Evolutionary conservation across 2,329 filamentous ascomycete species (phyloP).

Genomic region (Periconia macrospinosa): DNA sequence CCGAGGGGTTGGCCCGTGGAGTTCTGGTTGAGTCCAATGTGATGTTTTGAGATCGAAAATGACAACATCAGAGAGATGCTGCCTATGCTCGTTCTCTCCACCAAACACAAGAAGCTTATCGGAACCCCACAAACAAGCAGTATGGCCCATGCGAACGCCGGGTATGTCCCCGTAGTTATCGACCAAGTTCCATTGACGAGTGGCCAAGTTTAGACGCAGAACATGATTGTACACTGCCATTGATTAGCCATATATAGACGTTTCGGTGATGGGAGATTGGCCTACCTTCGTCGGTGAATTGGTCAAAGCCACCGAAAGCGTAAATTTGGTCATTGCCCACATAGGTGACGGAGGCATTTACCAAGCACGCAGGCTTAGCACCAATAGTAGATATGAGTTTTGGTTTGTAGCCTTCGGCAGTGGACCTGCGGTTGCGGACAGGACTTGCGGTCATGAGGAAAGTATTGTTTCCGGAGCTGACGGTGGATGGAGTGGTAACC

Average conservation of each 20-base stretch:
- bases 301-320: constrained; percentile 97
- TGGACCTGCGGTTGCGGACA: constrained; percentile 51
- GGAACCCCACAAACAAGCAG: constrained; percentile 88
- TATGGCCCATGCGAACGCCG: constrained; percentile 96
- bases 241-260: constrained; percentile 1
- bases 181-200: constrained; percentile 90
- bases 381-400: constrained; percentile 68
- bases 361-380: constrained; percentile 82
- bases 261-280: no score
- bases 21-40: constrained; percentile 90
- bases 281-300: constrained; percentile 89
- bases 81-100: constrained; percentile 95
- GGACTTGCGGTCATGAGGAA: constrained; percentile 87
- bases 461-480: constrained; percentile 69
- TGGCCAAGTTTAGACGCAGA: constrained; percentile 80
- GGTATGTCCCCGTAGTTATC: constrained; percentile 99
- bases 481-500: constrained; percentile 52
- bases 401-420: constrained; percentile 77
- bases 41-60: constrained; percentile 94
- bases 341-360: constrained; percentile 99
- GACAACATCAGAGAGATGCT: constrained; percentile 93
- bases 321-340: constrained; percentile 97
- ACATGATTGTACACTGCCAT: constrained; percentile 89
- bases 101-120: constrained; percentile 97
- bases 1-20: constrained; percentile 81